Evolutionary conservation across 257 asterid genomes (phyloP).

Genomic region (Echites panduratus): DNA sequence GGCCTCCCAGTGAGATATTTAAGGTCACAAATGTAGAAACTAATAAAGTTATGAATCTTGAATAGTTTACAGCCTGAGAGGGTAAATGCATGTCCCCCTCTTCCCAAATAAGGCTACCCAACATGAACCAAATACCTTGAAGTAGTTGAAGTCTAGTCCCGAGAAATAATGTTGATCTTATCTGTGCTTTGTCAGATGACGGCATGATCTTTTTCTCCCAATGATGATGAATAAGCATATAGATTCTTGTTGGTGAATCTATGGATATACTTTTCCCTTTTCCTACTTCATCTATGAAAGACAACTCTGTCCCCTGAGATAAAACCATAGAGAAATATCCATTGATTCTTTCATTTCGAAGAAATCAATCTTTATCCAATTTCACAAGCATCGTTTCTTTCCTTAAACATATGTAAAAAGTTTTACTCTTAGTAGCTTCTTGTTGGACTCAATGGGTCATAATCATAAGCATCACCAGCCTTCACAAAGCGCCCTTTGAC

Average conservation of each 20-base stretch:
- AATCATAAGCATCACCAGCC: conserved; percentile 89
- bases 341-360: conserved; percentile 1
- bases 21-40: conserved; percentile 8
- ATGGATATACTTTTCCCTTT: background rate
- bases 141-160: conserved; percentile 5
- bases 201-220: conserved; percentile 1
- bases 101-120: conserved; percentile 6
- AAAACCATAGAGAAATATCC: conserved; percentile 4
- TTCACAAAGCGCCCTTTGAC: conserved; percentile 95
- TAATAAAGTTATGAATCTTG: background rate
- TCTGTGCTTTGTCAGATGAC: background rate
- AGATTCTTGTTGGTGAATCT: conserved; percentile 11
- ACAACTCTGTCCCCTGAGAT: conserved; percentile 12
- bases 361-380: conserved; percentile 9
- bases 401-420: conserved; percentile 9
- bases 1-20: conserved; percentile 7
- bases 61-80: conserved; percentile 6
- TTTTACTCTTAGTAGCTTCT: conserved; percentile 55
- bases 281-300: conserved; percentile 12
- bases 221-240: background rate
- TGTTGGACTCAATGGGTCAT: conserved; percentile 71
- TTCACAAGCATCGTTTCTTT: conserved; percentile 13
- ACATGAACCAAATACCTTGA: conserved; percentile 1
- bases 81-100: conserved; percentile 13
- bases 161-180: conserved; percentile 9